A percentile compares a stretch with the other conserved stretches of the same genome.
Evolutionary conservation across 2,329 filamentous ascomycete genomes (phyloP).

Genomic region (Fusarium ramigenum): DNA sequence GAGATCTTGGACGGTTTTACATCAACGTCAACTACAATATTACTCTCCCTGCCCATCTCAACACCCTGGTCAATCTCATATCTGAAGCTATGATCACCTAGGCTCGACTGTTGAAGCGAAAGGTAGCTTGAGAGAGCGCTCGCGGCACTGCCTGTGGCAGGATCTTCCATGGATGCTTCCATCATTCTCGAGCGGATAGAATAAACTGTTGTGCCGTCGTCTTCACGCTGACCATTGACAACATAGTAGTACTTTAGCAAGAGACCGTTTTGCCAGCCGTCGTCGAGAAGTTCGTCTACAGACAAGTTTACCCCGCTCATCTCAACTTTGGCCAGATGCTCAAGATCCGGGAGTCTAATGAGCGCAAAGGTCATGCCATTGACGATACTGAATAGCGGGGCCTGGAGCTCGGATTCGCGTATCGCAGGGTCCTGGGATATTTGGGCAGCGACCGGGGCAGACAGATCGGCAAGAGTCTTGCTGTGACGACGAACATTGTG

Average conservation of each 20-base stretch:
- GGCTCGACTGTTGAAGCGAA: conserved; percentile 52
- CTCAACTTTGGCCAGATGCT: conserved; percentile 60
- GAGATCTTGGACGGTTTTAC: conserved; percentile 45
- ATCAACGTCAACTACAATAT: conserved; percentile 59
- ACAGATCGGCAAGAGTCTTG: conserved; percentile 49
- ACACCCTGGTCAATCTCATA: conserved; percentile 72
- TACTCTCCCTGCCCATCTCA: conserved; percentile 70
- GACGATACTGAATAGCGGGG: conserved; percentile 70
- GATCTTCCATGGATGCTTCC: conserved; percentile 61
- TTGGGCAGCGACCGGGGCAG: conserved; percentile 34
- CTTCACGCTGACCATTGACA: conserved; percentile 45
- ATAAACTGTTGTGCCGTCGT: conserved; percentile 41
- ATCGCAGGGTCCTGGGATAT: conserved; percentile 45
- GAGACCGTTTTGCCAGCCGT: conserved; percentile 64
- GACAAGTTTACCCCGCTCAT: conserved; percentile 48
- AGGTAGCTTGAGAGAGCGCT: conserved; percentile 66
- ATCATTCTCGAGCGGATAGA: conserved; percentile 70
- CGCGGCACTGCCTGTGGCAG: conserved; percentile 71
- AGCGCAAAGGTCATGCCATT: conserved; percentile 80
- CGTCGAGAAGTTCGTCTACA: conserved; percentile 54
- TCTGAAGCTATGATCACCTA: conserved; percentile 46
- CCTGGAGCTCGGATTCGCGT: conserved; percentile 50
- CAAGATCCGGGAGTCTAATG: conserved; percentile 67
- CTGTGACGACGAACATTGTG: conserved; percentile 72
- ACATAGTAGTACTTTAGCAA: conserved; percentile 69